A percentile compares a stretch with the other conserved stretches of the same genome.
These are phyloP conservation scores for Glycine tomentella DNA, from an alignment of 306 rosid species.

Conservation along the genomic window DNA sequence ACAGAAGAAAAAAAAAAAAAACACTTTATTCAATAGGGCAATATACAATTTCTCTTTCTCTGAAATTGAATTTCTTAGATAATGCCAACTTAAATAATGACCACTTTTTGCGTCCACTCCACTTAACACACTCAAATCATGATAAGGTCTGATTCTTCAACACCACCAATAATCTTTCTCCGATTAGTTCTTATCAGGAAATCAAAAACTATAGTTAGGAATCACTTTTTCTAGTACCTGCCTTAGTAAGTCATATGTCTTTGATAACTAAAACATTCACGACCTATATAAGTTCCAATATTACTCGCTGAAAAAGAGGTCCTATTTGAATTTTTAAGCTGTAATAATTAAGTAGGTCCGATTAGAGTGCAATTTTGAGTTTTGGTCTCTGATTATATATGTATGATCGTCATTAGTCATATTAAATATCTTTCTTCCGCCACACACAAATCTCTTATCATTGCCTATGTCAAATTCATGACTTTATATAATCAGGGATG, in stretches of 20 bases:
- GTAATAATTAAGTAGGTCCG: background rate
- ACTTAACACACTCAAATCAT: background rate
- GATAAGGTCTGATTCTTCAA: background rate
- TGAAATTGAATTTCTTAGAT: constrained; percentile 21
- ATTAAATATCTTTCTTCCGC: background rate
- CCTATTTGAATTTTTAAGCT: background rate
- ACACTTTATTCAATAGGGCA: background rate
- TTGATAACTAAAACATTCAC: constrained; percentile 1
- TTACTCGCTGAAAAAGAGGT: background rate
- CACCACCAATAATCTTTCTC: background rate
- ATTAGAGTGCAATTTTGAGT: background rate
- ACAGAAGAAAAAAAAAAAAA: background rate
- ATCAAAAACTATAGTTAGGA: background rate
- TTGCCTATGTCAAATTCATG: constrained; percentile 17
- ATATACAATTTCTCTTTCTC: background rate
- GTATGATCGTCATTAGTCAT: background rate
- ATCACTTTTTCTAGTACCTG: background rate
- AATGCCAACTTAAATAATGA: constrained; percentile 2
- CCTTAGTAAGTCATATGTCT: background rate
- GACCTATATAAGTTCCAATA: constrained; percentile 32
- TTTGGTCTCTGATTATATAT: background rate
- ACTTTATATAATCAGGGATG: background rate
- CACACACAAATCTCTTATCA: background rate
- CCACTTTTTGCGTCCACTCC: background rate
- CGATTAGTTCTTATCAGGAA: background rate